These are phyloP conservation scores for Linnemannia exigua DNA, from an alignment of 192 early-diverging fungal genomes.

Conservation along the genomic window DNA sequence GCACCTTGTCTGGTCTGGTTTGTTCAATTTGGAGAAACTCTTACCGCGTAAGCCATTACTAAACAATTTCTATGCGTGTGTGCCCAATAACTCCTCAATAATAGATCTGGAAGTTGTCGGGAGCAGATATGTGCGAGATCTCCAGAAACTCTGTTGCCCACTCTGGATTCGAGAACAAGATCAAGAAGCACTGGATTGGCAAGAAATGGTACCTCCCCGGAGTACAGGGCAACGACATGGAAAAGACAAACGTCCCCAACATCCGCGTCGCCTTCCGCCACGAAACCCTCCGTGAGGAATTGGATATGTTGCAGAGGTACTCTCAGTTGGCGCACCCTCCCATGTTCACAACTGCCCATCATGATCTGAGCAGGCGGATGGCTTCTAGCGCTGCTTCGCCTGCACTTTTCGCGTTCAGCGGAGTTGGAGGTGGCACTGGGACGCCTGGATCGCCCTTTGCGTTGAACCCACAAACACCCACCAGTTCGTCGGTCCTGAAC, in stretches of 20 bases:
- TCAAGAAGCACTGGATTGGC: conserved; percentile 97
- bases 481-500: not conserved
- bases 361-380: conserved; percentile 53
- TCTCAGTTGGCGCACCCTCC: conserved; percentile 47
- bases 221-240: conserved; percentile 87
- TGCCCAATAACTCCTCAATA: not conserved
- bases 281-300: conserved; percentile 91
- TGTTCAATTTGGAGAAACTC: not conserved
- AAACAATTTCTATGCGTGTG: not conserved
- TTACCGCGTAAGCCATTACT: not conserved
- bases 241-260: conserved; percentile 95
- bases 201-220: conserved; percentile 84
- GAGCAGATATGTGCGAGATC: conserved; percentile 97
- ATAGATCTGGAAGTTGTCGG: conserved; percentile 93
- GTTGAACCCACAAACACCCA: conserved; percentile 23
- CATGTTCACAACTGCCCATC: conserved; percentile 35
- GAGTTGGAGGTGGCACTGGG: not conserved
- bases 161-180: conserved; percentile 91
- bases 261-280: conserved; percentile 89
- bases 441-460: conserved; percentile 44
- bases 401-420: conserved; percentile 22
- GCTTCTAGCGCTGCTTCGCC: conserved; percentile 43
- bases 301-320: conserved; percentile 63
- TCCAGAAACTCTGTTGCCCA: conserved; percentile 93
- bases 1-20: not conserved